Percentiles rank a stretch among this genome's conserved stretches.
Evolutionary conservation across 106 monocot genomes (phyloP).

Genomic region (Allium cepa): DNA sequence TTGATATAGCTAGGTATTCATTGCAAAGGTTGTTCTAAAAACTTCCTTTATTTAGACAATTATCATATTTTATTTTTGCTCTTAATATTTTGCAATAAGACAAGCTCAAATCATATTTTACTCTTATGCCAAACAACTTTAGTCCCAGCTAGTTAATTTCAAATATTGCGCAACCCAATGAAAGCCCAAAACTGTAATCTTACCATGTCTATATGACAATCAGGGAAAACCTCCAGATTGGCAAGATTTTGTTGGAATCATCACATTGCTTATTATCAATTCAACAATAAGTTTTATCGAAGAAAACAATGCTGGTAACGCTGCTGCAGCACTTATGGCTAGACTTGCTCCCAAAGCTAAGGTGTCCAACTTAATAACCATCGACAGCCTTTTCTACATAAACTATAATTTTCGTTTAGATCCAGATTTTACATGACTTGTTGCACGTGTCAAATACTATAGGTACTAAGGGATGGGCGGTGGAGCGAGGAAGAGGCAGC

Average conservation of each 20-base stretch:
- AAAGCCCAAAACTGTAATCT: background rate
- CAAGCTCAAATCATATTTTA: no score
- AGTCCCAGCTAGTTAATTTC: no score
- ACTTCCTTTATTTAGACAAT: no score
- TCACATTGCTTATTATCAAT: constrained; percentile 76
- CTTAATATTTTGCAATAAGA: no score
- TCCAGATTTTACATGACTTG: background rate
- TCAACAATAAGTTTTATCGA: constrained; percentile 93
- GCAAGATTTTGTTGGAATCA: constrained; percentile 89
- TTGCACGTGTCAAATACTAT: background rate
- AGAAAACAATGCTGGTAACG: constrained; percentile 79
- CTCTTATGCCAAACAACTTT: no score
- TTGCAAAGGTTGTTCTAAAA: no score
- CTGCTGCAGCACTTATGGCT: constrained; percentile 75
- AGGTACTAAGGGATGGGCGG: constrained; percentile 7
- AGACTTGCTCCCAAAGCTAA: constrained; percentile 70
- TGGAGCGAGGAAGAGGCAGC: constrained; percentile 13
- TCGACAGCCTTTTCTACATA: background rate
- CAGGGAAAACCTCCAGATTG: constrained; percentile 75
- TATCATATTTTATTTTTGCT: no score
- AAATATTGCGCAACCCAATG: no score
- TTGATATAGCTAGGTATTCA: no score
- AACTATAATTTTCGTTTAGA: background rate
- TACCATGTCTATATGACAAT: background rate
- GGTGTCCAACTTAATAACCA: constrained; percentile 8